Conservation (phyloP, 2,329 filamentous ascomycete species). For the Ambrosiella beaveri region DNA sequence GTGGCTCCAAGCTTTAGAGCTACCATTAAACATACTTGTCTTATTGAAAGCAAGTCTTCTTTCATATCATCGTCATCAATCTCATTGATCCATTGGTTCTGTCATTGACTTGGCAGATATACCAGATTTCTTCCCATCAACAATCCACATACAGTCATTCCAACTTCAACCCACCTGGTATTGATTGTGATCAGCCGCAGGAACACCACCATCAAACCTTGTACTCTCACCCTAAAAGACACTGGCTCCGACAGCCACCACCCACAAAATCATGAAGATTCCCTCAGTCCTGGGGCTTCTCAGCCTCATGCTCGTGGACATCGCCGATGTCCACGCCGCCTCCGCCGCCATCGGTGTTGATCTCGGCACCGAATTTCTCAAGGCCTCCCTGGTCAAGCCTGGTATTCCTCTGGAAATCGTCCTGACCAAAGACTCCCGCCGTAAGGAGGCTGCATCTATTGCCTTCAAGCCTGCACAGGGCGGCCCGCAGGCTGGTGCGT, state of each 20-base stretch:
- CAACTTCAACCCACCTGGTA: too few relatives aligned
- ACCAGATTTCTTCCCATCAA: background rate
- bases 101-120: background rate
- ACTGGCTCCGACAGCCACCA: background rate
- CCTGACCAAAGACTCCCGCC: constrained; percentile 89
- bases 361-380: constrained; percentile 91
- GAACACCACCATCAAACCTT: background rate
- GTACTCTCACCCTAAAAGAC: background rate
- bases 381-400: constrained; percentile 87
- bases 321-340: constrained; percentile 32
- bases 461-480: constrained; percentile 76
- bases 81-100: background rate
- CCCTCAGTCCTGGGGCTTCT: constrained; percentile 16
- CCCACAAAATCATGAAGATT: constrained; percentile 7
- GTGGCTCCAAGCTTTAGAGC: too few relatives aligned
- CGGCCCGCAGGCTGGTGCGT: constrained; percentile 46
- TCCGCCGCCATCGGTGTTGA: constrained; percentile 81
- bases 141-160: background rate
- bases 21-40: too few relatives aligned
- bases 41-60: too few relatives aligned
- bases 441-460: constrained; percentile 82
- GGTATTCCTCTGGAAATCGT: constrained; percentile 96
- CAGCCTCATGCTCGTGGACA: constrained; percentile 22
- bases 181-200: too few relatives aligned
- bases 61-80: background rate